phyloP scores from a whole-genome alignment of 2,329 filamentous ascomycete genomes.

The Aureobasidium lini region DNA sequence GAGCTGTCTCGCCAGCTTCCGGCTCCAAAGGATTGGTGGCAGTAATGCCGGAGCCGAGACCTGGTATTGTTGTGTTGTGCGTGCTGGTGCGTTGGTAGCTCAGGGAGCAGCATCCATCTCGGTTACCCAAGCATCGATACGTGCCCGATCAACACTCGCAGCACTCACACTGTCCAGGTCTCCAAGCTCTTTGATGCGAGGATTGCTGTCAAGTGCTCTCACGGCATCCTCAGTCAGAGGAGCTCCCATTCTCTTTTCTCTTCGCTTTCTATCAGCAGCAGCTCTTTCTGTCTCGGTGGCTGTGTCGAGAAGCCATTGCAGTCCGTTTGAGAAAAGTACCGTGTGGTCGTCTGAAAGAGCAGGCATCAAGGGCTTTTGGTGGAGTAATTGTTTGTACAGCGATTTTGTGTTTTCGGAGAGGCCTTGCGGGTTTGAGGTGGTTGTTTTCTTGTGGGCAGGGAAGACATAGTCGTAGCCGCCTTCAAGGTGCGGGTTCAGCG shows the following conservation, averaged over 20 bases:
- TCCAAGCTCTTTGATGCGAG: background rate
- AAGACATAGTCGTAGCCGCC: background rate
- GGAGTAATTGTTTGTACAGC: background rate
- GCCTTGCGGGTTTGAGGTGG: background rate
- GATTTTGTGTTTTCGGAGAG: background rate
- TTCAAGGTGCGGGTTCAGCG: background rate
- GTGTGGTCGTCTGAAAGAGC: background rate
- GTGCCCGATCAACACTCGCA: background rate
- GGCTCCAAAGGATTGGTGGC: background rate
- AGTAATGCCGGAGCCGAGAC: background rate
- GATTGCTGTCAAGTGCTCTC: background rate
- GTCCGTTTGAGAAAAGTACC: background rate
- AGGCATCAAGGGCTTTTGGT: background rate
- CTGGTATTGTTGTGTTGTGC: background rate
- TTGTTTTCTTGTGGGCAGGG: background rate
- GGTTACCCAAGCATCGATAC: background rate
- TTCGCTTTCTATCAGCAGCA: background rate
- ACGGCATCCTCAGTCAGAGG: slow-evolving; percentile 1
- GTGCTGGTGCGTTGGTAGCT: background rate
- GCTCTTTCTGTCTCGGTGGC: background rate
- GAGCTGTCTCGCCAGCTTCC: no score
- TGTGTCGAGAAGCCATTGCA: slow-evolving; percentile 2
- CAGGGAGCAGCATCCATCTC: background rate
- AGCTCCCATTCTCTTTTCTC: background rate
- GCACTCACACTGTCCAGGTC: background rate